phyloP scores from a whole-genome alignment of 768 basidiomycete species.

The Psilocybe azurescens region DNA sequence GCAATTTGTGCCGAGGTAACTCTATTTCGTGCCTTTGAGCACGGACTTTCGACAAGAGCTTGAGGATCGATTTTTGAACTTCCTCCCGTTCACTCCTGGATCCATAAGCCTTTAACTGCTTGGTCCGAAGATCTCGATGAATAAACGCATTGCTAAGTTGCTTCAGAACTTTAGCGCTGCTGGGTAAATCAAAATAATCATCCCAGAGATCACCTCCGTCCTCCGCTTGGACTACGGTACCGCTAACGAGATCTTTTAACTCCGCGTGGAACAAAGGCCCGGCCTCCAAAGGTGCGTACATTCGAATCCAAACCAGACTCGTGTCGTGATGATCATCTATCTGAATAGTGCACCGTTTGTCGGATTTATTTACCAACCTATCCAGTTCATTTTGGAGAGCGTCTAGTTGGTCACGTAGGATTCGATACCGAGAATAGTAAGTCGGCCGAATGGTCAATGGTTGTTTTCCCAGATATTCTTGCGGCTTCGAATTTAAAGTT shows the following conservation, averaged over 20 bases:
- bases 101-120: constrained; percentile 47
- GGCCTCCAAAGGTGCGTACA: constrained; percentile 40
- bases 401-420: constrained; percentile 38
- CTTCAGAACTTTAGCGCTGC: constrained; percentile 42
- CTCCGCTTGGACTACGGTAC: constrained; percentile 36
- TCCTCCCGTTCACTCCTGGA: constrained; percentile 29
- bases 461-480: constrained; percentile 42
- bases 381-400: constrained; percentile 43
- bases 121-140: constrained; percentile 42
- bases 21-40: constrained; percentile 37
- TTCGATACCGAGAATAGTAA: constrained; percentile 44
- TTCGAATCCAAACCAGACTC: constrained; percentile 37
- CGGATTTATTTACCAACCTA: constrained; percentile 27
- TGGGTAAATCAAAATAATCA: constrained; percentile 49
- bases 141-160: constrained; percentile 40
- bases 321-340: constrained; percentile 25
- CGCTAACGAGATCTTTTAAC: constrained; percentile 43
- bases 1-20: constrained; percentile 31
- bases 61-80: constrained; percentile 36
- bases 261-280: constrained; percentile 39
- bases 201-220: constrained; percentile 47
- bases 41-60: constrained; percentile 45
- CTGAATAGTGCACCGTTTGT: constrained; percentile 38
- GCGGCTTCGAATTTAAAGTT: constrained; percentile 31
- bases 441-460: constrained; percentile 43